Evolutionary conservation across 768 basidiomycete species (phyloP).

Genomic region (Candolleomyces efflorescens): DNA sequence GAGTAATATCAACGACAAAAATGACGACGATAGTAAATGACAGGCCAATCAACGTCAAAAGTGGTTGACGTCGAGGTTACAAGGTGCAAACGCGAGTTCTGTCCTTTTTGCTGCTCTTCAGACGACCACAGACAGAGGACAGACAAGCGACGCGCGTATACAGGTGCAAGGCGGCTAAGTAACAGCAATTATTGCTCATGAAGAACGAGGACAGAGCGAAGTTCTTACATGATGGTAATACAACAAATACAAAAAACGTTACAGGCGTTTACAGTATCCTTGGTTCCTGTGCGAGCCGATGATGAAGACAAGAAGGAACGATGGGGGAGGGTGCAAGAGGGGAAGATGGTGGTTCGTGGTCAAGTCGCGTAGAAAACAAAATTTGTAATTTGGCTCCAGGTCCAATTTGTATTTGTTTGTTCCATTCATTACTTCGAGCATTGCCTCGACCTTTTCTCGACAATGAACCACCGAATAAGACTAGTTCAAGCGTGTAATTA

Average conservation of each 20-base stretch:
- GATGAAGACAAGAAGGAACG: conserved; percentile 14
- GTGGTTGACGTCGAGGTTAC: neutral
- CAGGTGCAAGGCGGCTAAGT: neutral
- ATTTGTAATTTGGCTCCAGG: conserved; percentile 1
- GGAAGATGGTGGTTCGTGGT: conserved; percentile 18
- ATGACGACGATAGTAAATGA: conserved; percentile 13
- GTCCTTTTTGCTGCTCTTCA: neutral
- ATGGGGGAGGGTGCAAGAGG: conserved; percentile 2
- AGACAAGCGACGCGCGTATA: conserved; percentile 10
- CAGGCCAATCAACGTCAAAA: conserved; percentile 11
- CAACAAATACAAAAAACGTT: conserved; percentile 18
- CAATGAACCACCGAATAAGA: neutral
- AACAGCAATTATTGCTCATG: conserved; percentile 18
- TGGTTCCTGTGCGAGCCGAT: conserved; percentile 10
- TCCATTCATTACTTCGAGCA: neutral
- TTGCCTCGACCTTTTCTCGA: neutral
- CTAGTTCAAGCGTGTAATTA: neutral
- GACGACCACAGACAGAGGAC: neutral
- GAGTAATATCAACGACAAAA: conserved; percentile 41
- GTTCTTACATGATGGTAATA: conserved; percentile 31
- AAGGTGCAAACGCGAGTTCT: neutral
- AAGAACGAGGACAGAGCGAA: conserved; percentile 20
- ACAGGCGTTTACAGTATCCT: conserved; percentile 12
- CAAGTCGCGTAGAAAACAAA: conserved; percentile 7
- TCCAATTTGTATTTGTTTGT: conserved; percentile 7